Evolutionary conservation across 2,329 filamentous ascomycete species (phyloP).

Genomic region (Aspergillus costaricaensis): DNA sequence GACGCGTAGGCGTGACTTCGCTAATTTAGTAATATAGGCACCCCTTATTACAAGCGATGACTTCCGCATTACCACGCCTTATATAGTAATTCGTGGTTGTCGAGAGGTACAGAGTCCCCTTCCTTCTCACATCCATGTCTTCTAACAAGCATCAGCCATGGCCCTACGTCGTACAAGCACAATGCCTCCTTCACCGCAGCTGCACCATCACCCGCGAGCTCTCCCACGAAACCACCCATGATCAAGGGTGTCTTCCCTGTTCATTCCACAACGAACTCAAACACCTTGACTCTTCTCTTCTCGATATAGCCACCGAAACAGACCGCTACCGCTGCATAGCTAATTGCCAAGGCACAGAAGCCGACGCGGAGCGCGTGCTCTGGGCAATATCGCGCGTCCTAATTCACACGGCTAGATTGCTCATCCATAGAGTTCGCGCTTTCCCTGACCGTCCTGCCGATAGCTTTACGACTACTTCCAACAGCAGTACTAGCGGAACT

Average conservation of each 20-base stretch:
- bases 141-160: constrained; percentile 5
- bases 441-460: neutral
- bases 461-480: neutral
- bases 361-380: constrained; percentile 15
- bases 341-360: constrained; percentile 20
- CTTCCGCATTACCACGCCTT: constrained; percentile 25
- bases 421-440: neutral
- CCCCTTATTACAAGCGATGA: constrained; percentile 24
- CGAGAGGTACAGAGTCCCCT: constrained; percentile 19
- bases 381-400: neutral
- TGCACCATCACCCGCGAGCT: constrained; percentile 7
- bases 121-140: neutral
- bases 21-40: constrained; percentile 6
- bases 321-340: constrained; percentile 18
- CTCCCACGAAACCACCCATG: constrained; percentile 15
- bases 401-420: neutral
- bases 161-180: constrained; percentile 22
- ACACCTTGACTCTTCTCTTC: constrained; percentile 16
- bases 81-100: constrained; percentile 20
- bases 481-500: too few species aligned
- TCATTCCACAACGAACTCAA: constrained; percentile 15
- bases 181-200: constrained; percentile 17
- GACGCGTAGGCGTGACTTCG: neutral
- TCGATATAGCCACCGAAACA: constrained; percentile 14
- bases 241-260: neutral